These are phyloP conservation scores for Xylariaceae sp. DNA, from an alignment of 2,329 filamentous ascomycete genomes.

Conservation along the genomic window DNA sequence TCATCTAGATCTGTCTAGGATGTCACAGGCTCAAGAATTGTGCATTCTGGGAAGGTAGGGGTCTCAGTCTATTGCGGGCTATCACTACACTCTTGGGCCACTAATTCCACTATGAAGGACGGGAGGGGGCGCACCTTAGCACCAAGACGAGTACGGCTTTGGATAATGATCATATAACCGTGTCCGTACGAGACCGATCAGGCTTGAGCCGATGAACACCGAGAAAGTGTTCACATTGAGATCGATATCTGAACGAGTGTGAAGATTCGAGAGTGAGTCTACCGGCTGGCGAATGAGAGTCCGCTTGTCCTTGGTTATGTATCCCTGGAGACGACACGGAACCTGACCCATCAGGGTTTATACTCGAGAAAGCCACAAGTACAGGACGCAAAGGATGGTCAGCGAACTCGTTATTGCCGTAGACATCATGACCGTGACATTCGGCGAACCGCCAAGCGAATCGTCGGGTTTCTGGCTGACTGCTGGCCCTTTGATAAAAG, in stretches of 20 bases:
- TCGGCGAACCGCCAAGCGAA: slow-evolving; percentile 19
- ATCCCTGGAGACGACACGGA: slow-evolving; percentile 1
- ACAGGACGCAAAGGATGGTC: slow-evolving; percentile 4
- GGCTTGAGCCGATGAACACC: slow-evolving; percentile 10
- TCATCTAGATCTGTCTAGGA: slow-evolving; percentile 52
- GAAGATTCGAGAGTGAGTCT: slow-evolving; percentile 3
- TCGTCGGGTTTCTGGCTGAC: slow-evolving; percentile 1
- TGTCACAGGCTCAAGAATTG: slow-evolving; percentile 55
- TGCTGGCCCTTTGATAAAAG: slow-evolving; percentile 8
- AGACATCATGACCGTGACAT: slow-evolving; percentile 4
- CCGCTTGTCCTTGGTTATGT: slow-evolving; percentile 15
- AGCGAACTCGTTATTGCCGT: slow-evolving; percentile 2
- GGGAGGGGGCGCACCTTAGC: slow-evolving; percentile 40
- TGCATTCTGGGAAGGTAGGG: slow-evolving; percentile 57
- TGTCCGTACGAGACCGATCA: slow-evolving; percentile 39
- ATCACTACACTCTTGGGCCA: slow-evolving; percentile 8
- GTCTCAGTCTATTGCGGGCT: slow-evolving; percentile 42
- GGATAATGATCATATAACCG: slow-evolving; percentile 48
- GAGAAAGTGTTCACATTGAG: slow-evolving; percentile 20
- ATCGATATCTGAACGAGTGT: slow-evolving; percentile 1
- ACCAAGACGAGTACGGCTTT: slow-evolving; percentile 48
- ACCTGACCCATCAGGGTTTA: slow-evolving; percentile 9
- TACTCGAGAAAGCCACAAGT: slow-evolving; percentile 20
- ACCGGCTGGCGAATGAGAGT: neutral
- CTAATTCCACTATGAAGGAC: neutral